Evolutionary conservation across 2,329 filamentous ascomycete genomes (phyloP).

Genomic region (Aureobasidium pullulans): DNA sequence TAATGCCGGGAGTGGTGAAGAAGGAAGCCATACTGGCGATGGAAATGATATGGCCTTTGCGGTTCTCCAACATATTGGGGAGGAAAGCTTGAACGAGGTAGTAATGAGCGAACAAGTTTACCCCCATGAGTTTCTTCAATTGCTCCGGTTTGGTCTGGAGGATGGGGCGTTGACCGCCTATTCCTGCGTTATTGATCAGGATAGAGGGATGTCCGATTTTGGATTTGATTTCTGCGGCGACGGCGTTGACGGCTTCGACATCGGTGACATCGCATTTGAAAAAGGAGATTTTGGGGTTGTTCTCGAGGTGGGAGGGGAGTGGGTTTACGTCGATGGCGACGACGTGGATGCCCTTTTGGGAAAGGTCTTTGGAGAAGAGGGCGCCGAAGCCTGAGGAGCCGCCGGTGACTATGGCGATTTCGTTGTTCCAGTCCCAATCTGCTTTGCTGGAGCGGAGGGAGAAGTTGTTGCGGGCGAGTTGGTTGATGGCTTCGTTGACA

Average conservation of each 20-base stretch:
- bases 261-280: slow-evolving; percentile 44
- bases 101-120: slow-evolving; percentile 47
- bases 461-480: slow-evolving; percentile 30
- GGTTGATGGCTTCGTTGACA: slow-evolving; percentile 23
- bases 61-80: slow-evolving; percentile 42
- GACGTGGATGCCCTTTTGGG: slow-evolving; percentile 30
- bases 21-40: slow-evolving; percentile 49
- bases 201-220: slow-evolving; percentile 39
- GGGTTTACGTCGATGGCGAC: slow-evolving; percentile 32
- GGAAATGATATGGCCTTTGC: slow-evolving; percentile 50
- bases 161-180: slow-evolving; percentile 41
- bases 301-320: slow-evolving; percentile 26
- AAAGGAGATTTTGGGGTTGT: slow-evolving; percentile 28
- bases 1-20: slow-evolving; percentile 39
- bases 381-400: slow-evolving; percentile 32
- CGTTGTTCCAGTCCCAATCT: slow-evolving; percentile 30
- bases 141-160: slow-evolving; percentile 38
- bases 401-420: slow-evolving; percentile 30
- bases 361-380: slow-evolving; percentile 29
- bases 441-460: slow-evolving; percentile 29
- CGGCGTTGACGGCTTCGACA: slow-evolving; percentile 37
- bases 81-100: slow-evolving; percentile 45
- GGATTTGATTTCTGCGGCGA: slow-evolving; percentile 32
- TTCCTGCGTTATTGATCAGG: slow-evolving; percentile 45
- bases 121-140: slow-evolving; percentile 44